Base-by-base conservation (phyloP, 2,329 filamentous ascomycete species). In the Apiospora aurea region DNA sequence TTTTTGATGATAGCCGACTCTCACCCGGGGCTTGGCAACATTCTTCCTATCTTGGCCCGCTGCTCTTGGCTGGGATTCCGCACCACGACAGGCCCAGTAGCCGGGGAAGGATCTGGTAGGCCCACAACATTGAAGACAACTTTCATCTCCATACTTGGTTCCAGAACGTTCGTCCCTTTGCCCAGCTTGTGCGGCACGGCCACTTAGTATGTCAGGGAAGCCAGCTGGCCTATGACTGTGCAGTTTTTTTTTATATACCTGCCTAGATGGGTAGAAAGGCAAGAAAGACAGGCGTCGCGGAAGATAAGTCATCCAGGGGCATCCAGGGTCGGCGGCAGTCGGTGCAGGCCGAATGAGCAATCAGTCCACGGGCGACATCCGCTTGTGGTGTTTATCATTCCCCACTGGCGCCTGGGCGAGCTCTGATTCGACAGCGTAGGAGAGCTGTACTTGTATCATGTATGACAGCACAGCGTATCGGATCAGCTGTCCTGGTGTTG, bases 1-100 rank as follows among this genome's bases (percentile, higher is more conserved):
- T 64, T 64, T 64, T 64, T 14, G 57, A 64, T 64, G 57, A 64
- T 64, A 64, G 57, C 57, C 57, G 57, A 24, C 57, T 64, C 34
- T 41, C 16, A 41, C 2, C 29, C 57, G 57, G 57, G 34, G 18
- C 57, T 64, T 64, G 57, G 57, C 29, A 41, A n/a, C 57, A 41
- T 64, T 64, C 57, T 64, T 64, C 57, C 57, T 64, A 64, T 64
- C 57, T 64, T 41, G 34, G 57, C 57, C 41, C 57, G 57, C 13
- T 18, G 41, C n/a, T 41, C 57, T 41, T 24, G 16, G 29, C 51
- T 34, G 16, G 57, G 18, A 4, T 64, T n/a, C 18, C 34, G 38
- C 53, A 10, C 53, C 34, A n/a, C 53, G 21, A 64, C 18, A 38
- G 57, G n/a, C 57, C 57, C 57, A 64, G 34, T 34, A 64, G 57